Conservation (phyloP, 352 stramenopile genomes). For the Phytophthora cajani region DNA sequence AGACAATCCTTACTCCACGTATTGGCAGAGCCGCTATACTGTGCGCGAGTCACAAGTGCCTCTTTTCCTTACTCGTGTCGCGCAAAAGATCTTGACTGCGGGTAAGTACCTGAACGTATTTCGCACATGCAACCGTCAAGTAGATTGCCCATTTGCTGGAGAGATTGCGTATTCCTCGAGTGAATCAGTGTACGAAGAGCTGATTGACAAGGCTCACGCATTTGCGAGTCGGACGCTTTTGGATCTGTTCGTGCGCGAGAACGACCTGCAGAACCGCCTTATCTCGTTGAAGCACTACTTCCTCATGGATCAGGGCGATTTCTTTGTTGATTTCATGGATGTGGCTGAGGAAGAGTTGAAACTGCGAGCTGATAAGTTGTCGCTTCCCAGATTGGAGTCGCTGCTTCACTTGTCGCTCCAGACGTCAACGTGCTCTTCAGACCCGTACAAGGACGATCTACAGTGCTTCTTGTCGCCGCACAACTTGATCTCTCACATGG, state of each 20-base stretch:
- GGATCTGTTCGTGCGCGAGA: slow-evolving; percentile 82
- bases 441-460: slow-evolving; percentile 92
- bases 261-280: slow-evolving; percentile 80
- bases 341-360: slow-evolving; percentile 95
- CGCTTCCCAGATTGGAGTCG: slow-evolving; percentile 91
- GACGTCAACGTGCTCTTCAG: slow-evolving; percentile 88
- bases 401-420: slow-evolving; percentile 95
- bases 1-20: slow-evolving; percentile 90
- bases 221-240: slow-evolving; percentile 84
- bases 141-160: slow-evolving; percentile 82
- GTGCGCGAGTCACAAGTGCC: slow-evolving; percentile 79
- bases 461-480: slow-evolving; percentile 87
- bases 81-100: slow-evolving; percentile 88
- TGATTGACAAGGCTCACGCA: slow-evolving; percentile 84
- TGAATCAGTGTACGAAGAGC: slow-evolving; percentile 80
- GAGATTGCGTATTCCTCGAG: slow-evolving; percentile 69
- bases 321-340: slow-evolving; percentile 99
- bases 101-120: slow-evolving; percentile 95
- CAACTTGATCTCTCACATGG: slow-evolving; percentile 92
- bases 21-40: slow-evolving; percentile 90
- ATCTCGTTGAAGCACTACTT: slow-evolving; percentile 98
- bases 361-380: slow-evolving; percentile 85
- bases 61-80: slow-evolving; percentile 79
- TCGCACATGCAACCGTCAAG: slow-evolving; percentile 75
- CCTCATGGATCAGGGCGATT: slow-evolving; percentile 98